Percentiles rank a stretch among this genome's conserved stretches.
Conservation (phyloP, 2,329 filamentous ascomycete genomes). For the Aspergillus neotritici region DNA sequence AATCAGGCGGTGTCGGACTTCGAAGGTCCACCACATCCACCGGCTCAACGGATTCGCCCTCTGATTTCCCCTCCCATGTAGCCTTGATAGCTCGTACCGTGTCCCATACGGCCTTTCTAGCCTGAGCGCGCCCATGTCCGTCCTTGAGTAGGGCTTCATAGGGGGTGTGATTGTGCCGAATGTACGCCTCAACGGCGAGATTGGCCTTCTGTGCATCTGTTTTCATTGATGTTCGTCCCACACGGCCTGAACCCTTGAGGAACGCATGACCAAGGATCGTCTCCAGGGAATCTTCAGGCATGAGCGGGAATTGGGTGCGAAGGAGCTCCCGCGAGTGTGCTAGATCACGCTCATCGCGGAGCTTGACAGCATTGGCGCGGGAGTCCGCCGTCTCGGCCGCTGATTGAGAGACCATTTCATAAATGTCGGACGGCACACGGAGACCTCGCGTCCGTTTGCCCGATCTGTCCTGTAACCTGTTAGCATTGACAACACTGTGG, state of each 20-base stretch:
- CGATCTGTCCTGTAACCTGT: conserved; percentile 19
- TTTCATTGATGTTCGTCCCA: conserved; percentile 31
- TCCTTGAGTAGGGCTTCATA: conserved; percentile 33
- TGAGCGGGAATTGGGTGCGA: conserved; percentile 31
- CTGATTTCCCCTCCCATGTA: conserved; percentile 27
- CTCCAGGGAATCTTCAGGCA: conserved; percentile 30
- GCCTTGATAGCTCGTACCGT: conserved; percentile 24
- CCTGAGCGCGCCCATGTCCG: conserved; percentile 22
- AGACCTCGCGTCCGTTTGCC: conserved; percentile 37
- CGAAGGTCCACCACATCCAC: no score
- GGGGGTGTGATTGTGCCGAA: conserved; percentile 38
- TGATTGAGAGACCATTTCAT: conserved; percentile 33
- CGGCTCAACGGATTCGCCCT: conserved; percentile 10
- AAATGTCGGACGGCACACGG: conserved; percentile 37
- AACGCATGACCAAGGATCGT: conserved; percentile 36
- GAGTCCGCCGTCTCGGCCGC: conserved; percentile 37
- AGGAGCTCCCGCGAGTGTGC: conserved; percentile 24
- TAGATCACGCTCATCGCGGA: conserved; percentile 30
- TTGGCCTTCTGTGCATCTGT: conserved; percentile 31
- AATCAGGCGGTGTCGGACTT: background rate
- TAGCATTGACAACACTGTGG: conserved; percentile 2
- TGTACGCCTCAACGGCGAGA: conserved; percentile 41
- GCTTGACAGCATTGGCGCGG: conserved; percentile 36
- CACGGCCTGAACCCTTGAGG: conserved; percentile 36
- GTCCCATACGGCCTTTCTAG: conserved; percentile 28